Evolutionary conservation across 1,284 basidiomycete genomes (phyloP).

Genomic region (Somion occarium): DNA sequence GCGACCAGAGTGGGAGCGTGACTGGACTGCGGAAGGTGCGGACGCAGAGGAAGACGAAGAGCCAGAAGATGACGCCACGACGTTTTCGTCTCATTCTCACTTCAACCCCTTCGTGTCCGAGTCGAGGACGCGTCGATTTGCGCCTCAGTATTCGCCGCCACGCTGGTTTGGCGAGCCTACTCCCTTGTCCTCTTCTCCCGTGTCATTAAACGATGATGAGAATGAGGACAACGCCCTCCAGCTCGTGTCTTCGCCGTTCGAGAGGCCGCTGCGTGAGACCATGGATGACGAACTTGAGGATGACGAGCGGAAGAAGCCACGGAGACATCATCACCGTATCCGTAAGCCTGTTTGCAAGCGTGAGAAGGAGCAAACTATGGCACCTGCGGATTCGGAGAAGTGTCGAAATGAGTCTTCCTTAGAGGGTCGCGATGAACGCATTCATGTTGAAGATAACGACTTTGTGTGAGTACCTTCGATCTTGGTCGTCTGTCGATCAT

Average conservation of each 20-base stretch:
- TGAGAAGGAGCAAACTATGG: not conserved
- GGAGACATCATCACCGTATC: not conserved
- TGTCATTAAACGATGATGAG: constrained; percentile 17
- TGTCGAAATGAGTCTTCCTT: not conserved
- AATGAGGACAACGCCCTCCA: constrained; percentile 22
- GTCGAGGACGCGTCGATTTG: constrained; percentile 14
- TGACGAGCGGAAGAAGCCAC: constrained; percentile 1
- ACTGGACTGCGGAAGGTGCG: constrained; percentile 22
- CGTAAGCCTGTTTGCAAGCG: not conserved
- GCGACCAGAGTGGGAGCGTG: constrained; percentile 31
- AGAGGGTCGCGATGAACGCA: not conserved
- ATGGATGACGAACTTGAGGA: constrained; percentile 7
- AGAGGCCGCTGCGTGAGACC: constrained; percentile 9
- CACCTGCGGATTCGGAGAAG: not conserved
- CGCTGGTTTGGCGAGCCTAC: constrained; percentile 20
- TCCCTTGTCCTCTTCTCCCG: constrained; percentile 19
- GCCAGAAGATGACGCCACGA: constrained; percentile 28
- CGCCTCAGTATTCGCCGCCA: constrained; percentile 15
- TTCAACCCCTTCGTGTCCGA: constrained; percentile 22
- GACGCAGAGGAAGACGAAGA: constrained; percentile 29
- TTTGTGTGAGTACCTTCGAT: constrained; percentile 12
- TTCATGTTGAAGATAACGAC: constrained; percentile 6
- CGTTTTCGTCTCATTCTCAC: constrained; percentile 22
- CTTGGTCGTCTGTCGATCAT: not conserved
- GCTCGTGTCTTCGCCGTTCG: constrained; percentile 16